Conservation (phyloP, 352 stramenopile species). For the Phytophthora megakarya region DNA sequence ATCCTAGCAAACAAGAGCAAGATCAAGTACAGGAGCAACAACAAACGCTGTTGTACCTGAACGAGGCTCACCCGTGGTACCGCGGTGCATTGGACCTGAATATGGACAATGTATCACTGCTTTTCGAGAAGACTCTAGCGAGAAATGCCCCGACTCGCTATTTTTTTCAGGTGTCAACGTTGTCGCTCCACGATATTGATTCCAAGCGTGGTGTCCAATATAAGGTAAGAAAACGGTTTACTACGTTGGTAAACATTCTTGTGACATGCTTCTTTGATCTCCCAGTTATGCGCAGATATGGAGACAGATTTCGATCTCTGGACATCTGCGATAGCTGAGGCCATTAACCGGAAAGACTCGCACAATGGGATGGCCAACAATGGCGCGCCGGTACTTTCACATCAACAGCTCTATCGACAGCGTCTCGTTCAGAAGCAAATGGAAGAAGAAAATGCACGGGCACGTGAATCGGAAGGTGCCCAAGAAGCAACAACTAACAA, state of each 20-base stretch:
- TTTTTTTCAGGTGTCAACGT: conserved; percentile 85
- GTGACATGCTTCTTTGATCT: conserved; percentile 20
- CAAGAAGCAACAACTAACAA: conserved; percentile 6
- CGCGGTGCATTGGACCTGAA: conserved; percentile 79
- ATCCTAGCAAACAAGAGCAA: conserved; percentile 21
- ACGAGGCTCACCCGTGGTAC: conserved; percentile 82
- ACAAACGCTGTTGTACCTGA: conserved; percentile 71
- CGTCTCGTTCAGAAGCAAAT: conserved; percentile 62
- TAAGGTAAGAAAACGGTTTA: conserved; percentile 68
- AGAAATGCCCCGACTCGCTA: conserved; percentile 79
- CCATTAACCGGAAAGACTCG: conserved; percentile 77
- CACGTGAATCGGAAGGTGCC: conserved; percentile 14
- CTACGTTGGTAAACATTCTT: conserved; percentile 8
- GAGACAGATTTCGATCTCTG: conserved; percentile 81
- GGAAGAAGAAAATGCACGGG: conserved; percentile 31
- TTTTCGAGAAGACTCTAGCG: conserved; percentile 83
- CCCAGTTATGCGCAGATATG: conserved; percentile 70
- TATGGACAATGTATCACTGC: conserved; percentile 69
- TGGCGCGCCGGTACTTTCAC: conserved; percentile 48
- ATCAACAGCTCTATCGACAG: conserved; percentile 83
- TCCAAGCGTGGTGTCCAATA: conserved; percentile 84
- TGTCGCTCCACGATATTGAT: conserved; percentile 77
- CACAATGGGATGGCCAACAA: conserved; percentile 25
- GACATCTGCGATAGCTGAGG: conserved; percentile 75
- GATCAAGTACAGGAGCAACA: conserved; percentile 33